Conservation (phyloP, 345 rosid genomes). For the Clausena lansium region DNA sequence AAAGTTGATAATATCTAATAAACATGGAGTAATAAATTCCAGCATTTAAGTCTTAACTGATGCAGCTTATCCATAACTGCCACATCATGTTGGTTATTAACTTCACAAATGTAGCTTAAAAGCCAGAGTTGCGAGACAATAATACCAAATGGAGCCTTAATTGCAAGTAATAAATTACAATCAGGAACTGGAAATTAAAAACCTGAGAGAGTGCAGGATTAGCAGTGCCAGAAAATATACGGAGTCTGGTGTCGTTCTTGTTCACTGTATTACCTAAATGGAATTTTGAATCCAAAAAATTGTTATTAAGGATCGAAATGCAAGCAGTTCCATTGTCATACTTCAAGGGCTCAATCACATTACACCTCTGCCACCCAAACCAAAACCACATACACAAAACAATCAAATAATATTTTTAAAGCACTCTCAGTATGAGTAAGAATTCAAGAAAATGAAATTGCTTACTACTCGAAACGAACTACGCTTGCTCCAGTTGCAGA, state of each 20-base stretch:
- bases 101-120: not conserved
- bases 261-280: constrained; percentile 31
- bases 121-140: not conserved
- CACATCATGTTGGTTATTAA: too few species aligned
- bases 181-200: not conserved
- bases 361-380: constrained; percentile 44
- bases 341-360: constrained; percentile 61
- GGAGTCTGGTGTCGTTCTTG: constrained; percentile 64
- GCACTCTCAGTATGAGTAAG: not conserved
- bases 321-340: constrained; percentile 54
- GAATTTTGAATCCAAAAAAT: constrained; percentile 35
- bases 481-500: constrained; percentile 12
- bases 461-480: constrained; percentile 30
- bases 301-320: constrained; percentile 31
- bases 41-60: too few species aligned
- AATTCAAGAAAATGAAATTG: not conserved
- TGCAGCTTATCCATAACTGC: too few species aligned
- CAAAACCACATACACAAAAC: not conserved
- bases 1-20: too few species aligned
- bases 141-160: not conserved
- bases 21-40: too few species aligned
- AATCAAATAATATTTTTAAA: not conserved
- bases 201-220: constrained; percentile 94
- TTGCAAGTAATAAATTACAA: not conserved
- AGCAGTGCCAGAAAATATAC: constrained; percentile 92